These are phyloP conservation scores for Akanthomyces dipterigenus DNA, from an alignment of 2,329 filamentous ascomycete species.

Conservation along the genomic window DNA sequence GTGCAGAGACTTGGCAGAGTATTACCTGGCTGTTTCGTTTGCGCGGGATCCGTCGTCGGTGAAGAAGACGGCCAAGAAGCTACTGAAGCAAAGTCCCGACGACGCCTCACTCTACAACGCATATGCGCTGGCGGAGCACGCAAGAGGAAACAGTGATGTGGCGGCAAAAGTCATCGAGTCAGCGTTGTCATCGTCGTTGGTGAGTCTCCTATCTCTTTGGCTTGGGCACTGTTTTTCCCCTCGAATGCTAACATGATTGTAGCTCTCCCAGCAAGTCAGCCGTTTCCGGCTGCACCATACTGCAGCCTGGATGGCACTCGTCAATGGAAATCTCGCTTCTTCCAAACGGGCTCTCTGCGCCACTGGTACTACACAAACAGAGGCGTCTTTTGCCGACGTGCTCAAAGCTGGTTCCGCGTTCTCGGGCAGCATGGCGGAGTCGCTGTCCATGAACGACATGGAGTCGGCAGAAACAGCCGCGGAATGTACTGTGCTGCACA, in stretches of 20 bases:
- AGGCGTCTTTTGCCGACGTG: background rate
- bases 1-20: constrained; percentile 49
- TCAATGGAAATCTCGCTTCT: constrained; percentile 12
- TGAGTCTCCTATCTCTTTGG: constrained; percentile 16
- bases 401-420: constrained; percentile 37
- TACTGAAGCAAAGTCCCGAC: constrained; percentile 62
- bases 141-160: constrained; percentile 47
- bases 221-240: too few relatives aligned
- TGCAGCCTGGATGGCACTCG: constrained; percentile 64
- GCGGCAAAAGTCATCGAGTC: constrained; percentile 61
- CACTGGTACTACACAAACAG: constrained; percentile 17
- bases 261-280: background rate
- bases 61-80: constrained; percentile 67
- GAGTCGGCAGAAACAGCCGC: constrained; percentile 47
- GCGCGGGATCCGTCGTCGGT: constrained; percentile 45
- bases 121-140: constrained; percentile 66
- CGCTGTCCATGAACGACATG: constrained; percentile 42
- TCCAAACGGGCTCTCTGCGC: constrained; percentile 28
- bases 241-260: background rate
- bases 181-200: constrained; percentile 41
- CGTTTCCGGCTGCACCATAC: constrained; percentile 22
- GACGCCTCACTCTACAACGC: constrained; percentile 68
- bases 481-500: constrained; percentile 57
- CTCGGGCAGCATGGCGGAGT: constrained; percentile 45
- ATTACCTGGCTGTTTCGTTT: constrained; percentile 62